phyloP scores from a whole-genome alignment of 257 asterid genomes.

The Nicotiana otophora region DNA sequence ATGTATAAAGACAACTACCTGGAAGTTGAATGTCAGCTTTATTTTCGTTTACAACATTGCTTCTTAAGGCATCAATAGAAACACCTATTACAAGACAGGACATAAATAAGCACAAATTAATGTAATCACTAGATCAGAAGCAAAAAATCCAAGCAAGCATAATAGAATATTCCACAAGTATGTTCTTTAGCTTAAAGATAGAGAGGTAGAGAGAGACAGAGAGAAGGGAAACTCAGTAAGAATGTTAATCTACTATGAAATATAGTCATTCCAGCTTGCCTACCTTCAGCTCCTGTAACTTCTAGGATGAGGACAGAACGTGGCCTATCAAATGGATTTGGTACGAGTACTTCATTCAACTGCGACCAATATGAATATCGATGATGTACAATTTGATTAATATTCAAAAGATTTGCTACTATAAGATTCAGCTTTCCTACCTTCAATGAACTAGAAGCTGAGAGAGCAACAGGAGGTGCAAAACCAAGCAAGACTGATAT shows the following conservation, averaged over 20 bases:
- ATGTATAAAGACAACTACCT: constrained; percentile 40
- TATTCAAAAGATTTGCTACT: neutral
- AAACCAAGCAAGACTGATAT: constrained; percentile 87
- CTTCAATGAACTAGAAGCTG: constrained; percentile 75
- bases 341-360: constrained; percentile 82
- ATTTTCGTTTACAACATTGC: constrained; percentile 46
- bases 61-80: constrained; percentile 38
- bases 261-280: neutral
- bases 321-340: constrained; percentile 92
- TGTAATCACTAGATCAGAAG: neutral
- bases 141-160: neutral
- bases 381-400: neutral
- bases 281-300: constrained; percentile 77
- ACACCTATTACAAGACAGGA: neutral
- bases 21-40: constrained; percentile 61
- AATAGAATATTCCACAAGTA: neutral
- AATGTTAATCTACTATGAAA: neutral
- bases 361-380: constrained; percentile 27
- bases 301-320: constrained; percentile 68
- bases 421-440: constrained; percentile 24
- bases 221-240: neutral
- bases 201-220: neutral
- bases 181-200: neutral
- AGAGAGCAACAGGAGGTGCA: constrained; percentile 64
- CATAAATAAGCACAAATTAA: neutral